Percentiles rank a stretch among this genome's conserved stretches.
These are phyloP conservation scores for Gossypium raimondii DNA, from an alignment of 345 rosid species.

Conservation along the genomic window DNA sequence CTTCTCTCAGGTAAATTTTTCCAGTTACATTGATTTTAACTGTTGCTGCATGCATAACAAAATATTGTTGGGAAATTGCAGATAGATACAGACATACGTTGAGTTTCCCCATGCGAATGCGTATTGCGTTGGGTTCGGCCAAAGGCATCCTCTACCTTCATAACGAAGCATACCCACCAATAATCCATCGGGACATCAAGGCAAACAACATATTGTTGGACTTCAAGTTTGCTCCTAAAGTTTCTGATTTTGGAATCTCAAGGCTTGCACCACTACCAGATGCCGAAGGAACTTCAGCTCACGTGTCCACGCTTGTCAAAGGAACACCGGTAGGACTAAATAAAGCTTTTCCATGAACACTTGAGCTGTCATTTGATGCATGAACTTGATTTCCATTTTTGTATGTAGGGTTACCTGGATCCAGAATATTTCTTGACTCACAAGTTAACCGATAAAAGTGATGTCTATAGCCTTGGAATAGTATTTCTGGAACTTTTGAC, in stretches of 20 bases:
- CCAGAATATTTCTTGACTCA: slow-evolving; percentile 46
- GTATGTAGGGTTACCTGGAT: slow-evolving; percentile 45
- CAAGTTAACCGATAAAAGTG: slow-evolving; percentile 49
- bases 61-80: slow-evolving; percentile 12
- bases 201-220: slow-evolving; percentile 51
- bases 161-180: slow-evolving; percentile 52
- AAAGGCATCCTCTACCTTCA: slow-evolving; percentile 51
- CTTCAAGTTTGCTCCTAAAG: slow-evolving; percentile 41
- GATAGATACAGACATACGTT: slow-evolving; percentile 27
- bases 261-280: slow-evolving; percentile 37
- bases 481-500: slow-evolving; percentile 50
- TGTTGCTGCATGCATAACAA: background rate
- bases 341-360: background rate
- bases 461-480: slow-evolving; percentile 47
- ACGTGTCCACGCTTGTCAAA: slow-evolving; percentile 41
- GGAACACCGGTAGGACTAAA: slow-evolving; percentile 43
- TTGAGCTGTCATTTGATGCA: background rate
- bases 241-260: slow-evolving; percentile 57
- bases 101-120: slow-evolving; percentile 30
- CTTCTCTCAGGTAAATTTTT: slow-evolving; percentile 38
- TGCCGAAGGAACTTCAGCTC: slow-evolving; percentile 30
- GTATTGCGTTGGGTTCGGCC: slow-evolving; percentile 45
- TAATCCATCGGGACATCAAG: slow-evolving; percentile 49
- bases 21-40: background rate
- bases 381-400: background rate